Base-by-base conservation (phyloP, 2,329 filamentous ascomycete genomes). In the Hypoxylon sp. region DNA sequence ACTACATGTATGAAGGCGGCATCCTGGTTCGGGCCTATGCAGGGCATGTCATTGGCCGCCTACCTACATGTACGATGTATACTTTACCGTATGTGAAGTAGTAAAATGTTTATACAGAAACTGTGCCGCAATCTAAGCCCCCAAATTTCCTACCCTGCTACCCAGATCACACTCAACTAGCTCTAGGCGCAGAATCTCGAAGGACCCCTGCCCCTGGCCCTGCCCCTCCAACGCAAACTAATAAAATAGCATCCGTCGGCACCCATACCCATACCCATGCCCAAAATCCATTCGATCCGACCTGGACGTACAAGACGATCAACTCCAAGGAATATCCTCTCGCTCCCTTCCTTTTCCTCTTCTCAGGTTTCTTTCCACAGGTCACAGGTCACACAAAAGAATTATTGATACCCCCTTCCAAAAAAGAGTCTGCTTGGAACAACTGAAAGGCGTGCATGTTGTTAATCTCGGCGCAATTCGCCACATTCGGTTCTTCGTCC, bases 61-160 rank as follows among this genome's bases (percentile, higher is more conserved):
- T 61, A 14, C 45, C 7, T 57, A 28, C 18, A 18, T n/a, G 12
- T 22, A 32, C 48, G 12, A 18, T n/a, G 12, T 22, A 32, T 38
- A 26, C 24, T 26, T 51, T 58, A 44, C 45, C 55, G 20, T 28
- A 56, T 62, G 14, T 42, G 32, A 63, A 24, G 54, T 62, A 36
- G 50, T 36, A 40, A 65, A 62, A 62, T 58, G 65, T 65, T 65
- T 60, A 65, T 57, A 62, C 64, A 44, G 42, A 59, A 55, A 50
- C 65, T 65, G 65, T 68, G 65, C 65, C 65, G 58, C 61, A 65
- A 56, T 65, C 65, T 68, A 68, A 68, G 65, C 65, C 65, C 65
- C 61, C 65, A 62, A 65, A 58, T 61, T 58, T 62, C 50, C 44
- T 58, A 61, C 52, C 58, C 55, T 59, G 61, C 44, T 58, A 61